Base-by-base conservation (phyloP, 2,329 filamentous ascomycete species). In the Epichloe festucae region DNA sequence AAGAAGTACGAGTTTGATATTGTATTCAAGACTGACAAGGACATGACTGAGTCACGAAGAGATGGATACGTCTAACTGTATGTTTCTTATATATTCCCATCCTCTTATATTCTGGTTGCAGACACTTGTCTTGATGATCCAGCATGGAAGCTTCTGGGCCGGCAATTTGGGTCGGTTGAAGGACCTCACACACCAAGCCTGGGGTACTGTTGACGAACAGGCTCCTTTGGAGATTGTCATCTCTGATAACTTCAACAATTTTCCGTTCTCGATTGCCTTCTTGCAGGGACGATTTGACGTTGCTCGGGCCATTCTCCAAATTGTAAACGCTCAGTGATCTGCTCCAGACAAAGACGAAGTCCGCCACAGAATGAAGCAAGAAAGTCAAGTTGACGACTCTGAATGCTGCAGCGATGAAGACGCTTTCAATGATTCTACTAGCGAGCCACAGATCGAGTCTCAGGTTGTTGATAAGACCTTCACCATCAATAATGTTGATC, bases 401-500 rank as follows among this genome's bases (percentile, higher is more conserved):
- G 67, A 72, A 7, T 67, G 66, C 8, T 53, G 63, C 23, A 59
- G 57, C 38, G 59, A 70, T 4, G 62, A 59, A 15, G 55, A 67
- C 3, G 58, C 67, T 5, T 64, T 70, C 15, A 64, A 65, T 11
- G 51, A 43, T 65, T 64, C 68, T 1, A 67, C 65, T 1, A 64
- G 66, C 4, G 66, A 70, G 43, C 71, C 72, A 17, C 67, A 68
- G 6, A 72, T 80, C 41, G 68, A 72, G 46, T 68, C 68, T 15
- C 75, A 83, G 53, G 70, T 82, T 41, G 68, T 88, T 31, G 77
- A 84, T 57, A 78, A 84, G 12, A 72, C 76, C 38, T 87, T 86
- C 62, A 93, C 87, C 0, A 77, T 91, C 49, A 85, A 93, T 15
- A 81, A 88, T 57, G 74, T 93, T 52, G 85, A 85, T 0, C 77